Conservation (phyloP, 169 alveolate species). For the Plasmodium malariae region DNA sequence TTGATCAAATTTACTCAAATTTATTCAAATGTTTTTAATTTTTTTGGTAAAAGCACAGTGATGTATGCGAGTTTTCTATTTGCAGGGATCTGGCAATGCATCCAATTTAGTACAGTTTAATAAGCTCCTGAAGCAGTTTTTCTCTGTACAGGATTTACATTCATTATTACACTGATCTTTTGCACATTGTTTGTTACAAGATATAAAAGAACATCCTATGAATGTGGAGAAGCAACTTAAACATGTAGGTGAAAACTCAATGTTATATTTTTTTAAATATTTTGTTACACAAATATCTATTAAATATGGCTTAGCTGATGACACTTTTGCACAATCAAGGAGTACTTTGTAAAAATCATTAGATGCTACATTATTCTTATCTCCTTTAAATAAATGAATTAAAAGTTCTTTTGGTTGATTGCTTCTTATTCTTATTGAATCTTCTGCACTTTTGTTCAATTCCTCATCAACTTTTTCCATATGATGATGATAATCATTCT, state of each 20-base stretch:
- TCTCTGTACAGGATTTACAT: constrained; percentile 52
- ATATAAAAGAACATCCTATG: constrained; percentile 59
- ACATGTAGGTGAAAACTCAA: constrained; percentile 41
- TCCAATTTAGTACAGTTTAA: constrained; percentile 66
- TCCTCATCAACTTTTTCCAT: background rate
- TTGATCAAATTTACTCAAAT: too few species aligned
- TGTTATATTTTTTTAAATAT: constrained; percentile 53
- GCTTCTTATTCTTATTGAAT: constrained; percentile 4
- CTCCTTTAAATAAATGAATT: constrained; percentile 11
- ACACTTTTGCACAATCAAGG: constrained; percentile 61
- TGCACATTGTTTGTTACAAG: constrained; percentile 65
- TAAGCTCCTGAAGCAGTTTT: constrained; percentile 42
- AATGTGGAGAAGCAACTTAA: constrained; percentile 50
- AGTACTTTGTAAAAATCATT: constrained; percentile 61
- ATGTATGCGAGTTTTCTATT: too few species aligned
- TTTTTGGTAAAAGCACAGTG: too few species aligned
- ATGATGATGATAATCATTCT: constrained; percentile 1
- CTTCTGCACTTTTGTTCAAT: background rate
- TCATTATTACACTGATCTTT: constrained; percentile 49
- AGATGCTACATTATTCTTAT: constrained; percentile 6
- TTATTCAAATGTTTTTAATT: too few species aligned
- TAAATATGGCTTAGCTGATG: constrained; percentile 75
- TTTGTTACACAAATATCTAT: constrained; percentile 65
- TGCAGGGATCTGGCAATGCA: constrained; percentile 59
- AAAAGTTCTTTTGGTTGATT: background rate